A percentile compares a stretch with the other conserved stretches of the same genome.
Conservation (phyloP, 1,284 basidiomycete species). For the Apiotrichum mycotoxinovorans region DNA sequence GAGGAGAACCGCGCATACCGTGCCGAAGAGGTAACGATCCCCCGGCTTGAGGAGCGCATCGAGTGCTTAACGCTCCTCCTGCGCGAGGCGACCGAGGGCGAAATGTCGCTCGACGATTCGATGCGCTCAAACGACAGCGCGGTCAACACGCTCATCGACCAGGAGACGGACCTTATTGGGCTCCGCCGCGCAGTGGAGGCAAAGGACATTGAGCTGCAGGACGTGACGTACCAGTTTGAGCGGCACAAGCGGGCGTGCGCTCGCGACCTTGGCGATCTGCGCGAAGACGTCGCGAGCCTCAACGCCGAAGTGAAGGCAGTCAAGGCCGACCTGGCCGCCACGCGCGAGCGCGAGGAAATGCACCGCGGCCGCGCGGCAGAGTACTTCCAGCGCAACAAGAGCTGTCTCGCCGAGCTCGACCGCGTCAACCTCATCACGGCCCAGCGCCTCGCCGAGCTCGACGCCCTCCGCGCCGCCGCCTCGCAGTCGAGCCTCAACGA, state of each 20-base stretch:
- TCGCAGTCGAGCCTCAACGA: neutral
- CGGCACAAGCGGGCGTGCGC: conserved; percentile 1
- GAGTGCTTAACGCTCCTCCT: conserved; percentile 1
- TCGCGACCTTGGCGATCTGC: conserved; percentile 1
- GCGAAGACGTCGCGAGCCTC: neutral
- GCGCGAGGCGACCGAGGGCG: neutral
- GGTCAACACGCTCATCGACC: conserved; percentile 1
- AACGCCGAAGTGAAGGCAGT: neutral
- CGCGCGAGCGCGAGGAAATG: neutral
- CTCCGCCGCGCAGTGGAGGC: conserved; percentile 1
- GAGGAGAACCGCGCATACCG: neutral
- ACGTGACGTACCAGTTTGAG: neutral
- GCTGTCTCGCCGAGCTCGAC: conserved; percentile 32
- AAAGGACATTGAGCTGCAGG: neutral
- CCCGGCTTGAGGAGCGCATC: conserved; percentile 6
- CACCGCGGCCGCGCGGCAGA: conserved; percentile 9
- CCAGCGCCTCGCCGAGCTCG: conserved; percentile 20
- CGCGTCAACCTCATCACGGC: conserved; percentile 22
- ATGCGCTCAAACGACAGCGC: neutral
- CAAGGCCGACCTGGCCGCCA: neutral
- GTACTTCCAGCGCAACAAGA: conserved; percentile 20
- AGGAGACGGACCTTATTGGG: conserved; percentile 5
- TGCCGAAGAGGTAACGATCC: conserved; percentile 1
- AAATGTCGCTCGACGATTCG: neutral
- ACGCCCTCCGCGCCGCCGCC: neutral